Percentiles rank a stretch among this genome's conserved stretches.
Conservation (phyloP, 1,284 basidiomycete species). For the Lignosus rhinocerotis region DNA sequence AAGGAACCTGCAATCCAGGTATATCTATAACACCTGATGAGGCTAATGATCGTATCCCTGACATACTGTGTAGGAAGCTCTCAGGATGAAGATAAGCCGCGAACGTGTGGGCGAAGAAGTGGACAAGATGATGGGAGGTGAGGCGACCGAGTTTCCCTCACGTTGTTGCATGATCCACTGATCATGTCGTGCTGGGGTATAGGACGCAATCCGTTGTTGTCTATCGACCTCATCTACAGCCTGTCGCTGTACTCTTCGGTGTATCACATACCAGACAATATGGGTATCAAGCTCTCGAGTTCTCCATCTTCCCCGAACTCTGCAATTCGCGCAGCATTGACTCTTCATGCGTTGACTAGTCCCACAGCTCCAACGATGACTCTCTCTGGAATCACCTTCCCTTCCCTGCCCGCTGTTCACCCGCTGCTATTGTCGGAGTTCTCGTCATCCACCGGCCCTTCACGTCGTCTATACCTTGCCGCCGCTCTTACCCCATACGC, state of each 20-base stretch:
- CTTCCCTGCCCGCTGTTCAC: conserved; percentile 45
- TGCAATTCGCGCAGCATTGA: conserved; percentile 57
- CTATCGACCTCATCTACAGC: conserved; percentile 71
- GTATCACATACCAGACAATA: conserved; percentile 58
- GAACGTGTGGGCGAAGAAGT: conserved; percentile 92
- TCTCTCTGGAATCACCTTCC: conserved; percentile 12
- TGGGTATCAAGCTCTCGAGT: conserved; percentile 47
- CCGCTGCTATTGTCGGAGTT: conserved; percentile 45
- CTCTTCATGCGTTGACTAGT: conserved; percentile 55
- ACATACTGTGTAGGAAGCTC: conserved; percentile 51
- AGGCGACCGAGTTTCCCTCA: too few species aligned
- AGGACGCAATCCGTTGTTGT: conserved; percentile 76
- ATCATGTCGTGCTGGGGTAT: neutral
- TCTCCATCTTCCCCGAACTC: conserved; percentile 36
- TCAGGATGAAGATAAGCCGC: conserved; percentile 80
- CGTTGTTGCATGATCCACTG: neutral
- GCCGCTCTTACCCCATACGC: conserved; percentile 68
- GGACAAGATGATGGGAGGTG: conserved; percentile 89
- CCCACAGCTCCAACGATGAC: conserved; percentile 24
- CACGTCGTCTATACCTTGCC: conserved; percentile 73
- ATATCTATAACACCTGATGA: conserved; percentile 14
- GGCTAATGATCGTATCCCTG: neutral
- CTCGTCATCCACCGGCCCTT: conserved; percentile 41
- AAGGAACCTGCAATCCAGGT: conserved; percentile 74
- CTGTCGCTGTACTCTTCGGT: conserved; percentile 73